Evolutionary conservation across 768 basidiomycete species (phyloP).

Genomic region (Cystobasidium ongulense): DNA sequence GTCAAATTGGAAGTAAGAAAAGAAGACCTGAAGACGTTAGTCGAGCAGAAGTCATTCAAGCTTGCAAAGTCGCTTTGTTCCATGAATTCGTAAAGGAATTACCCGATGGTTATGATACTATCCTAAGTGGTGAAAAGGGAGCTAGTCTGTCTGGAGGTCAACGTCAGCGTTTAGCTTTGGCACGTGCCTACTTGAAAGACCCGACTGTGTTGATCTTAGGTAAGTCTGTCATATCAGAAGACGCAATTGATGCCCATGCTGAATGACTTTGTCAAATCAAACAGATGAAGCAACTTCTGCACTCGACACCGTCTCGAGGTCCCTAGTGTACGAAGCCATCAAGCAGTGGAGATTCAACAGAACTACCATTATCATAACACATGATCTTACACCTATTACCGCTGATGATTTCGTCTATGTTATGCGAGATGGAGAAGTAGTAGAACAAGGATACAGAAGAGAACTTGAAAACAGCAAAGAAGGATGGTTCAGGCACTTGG

Average conservation of each 20-base stretch:
- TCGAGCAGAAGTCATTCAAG: conserved; percentile 64
- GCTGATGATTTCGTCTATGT: conserved; percentile 81
- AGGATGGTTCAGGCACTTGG: conserved; percentile 68
- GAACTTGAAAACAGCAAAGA: conserved; percentile 58
- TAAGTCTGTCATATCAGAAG: conserved; percentile 47
- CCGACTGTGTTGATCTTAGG: conserved; percentile 85
- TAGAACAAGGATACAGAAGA: conserved; percentile 75
- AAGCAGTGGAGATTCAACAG: conserved; percentile 63
- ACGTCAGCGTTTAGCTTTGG: conserved; percentile 79
- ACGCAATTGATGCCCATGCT: conserved; percentile 31
- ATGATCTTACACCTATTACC: conserved; percentile 78
- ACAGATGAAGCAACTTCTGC: conserved; percentile 53
- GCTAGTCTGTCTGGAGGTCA: conserved; percentile 72
- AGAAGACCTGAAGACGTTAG: conserved; percentile 53
- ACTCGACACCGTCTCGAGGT: conserved; percentile 74
- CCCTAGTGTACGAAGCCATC: conserved; percentile 64
- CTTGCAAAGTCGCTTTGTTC: conserved; percentile 73
- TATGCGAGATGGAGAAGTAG: conserved; percentile 66
- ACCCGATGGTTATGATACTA: conserved; percentile 81
- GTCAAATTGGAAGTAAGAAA: conserved; percentile 42
- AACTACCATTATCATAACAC: conserved; percentile 90
- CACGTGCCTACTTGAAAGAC: conserved; percentile 72
- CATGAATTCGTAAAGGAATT: conserved; percentile 77
- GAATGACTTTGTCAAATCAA: neutral
- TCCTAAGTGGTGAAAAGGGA: conserved; percentile 60